Evolutionary conservation across 1,284 basidiomycete species (phyloP).

Genomic region (Naganishia cerealis): DNA sequence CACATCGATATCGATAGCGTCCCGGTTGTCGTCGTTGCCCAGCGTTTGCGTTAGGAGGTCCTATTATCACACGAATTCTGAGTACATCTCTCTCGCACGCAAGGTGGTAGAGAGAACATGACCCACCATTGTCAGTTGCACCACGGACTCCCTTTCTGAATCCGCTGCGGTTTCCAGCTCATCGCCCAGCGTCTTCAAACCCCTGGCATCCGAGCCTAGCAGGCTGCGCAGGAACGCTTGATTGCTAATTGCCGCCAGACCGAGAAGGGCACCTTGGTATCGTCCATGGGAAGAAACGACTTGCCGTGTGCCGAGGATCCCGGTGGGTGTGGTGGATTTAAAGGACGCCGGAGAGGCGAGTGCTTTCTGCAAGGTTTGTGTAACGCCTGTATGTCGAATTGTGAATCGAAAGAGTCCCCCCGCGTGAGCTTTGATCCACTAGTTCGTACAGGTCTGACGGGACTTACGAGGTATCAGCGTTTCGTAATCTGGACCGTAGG

Average conservation of each 20-base stretch:
- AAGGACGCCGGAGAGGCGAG: constrained; percentile 54
- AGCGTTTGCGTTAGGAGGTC: constrained; percentile 14
- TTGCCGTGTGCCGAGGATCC: constrained; percentile 28
- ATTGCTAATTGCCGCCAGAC: constrained; percentile 76
- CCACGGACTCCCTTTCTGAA: constrained; percentile 42
- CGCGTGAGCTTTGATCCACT: constrained; percentile 56
- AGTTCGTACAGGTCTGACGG: constrained; percentile 35
- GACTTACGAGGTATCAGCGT: constrained; percentile 54
- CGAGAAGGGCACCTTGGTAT: constrained; percentile 80
- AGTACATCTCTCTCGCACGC: not conserved
- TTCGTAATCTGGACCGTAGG: constrained; percentile 58
- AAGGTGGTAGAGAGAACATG: not conserved
- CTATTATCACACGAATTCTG: not conserved
- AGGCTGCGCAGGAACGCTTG: constrained; percentile 77
- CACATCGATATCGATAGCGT: constrained; percentile 33
- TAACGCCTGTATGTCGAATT: constrained; percentile 63
- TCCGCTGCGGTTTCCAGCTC: constrained; percentile 38
- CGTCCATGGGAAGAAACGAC: constrained; percentile 60
- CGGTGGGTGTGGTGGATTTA: constrained; percentile 28
- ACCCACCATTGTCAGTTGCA: constrained; percentile 42
- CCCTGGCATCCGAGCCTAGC: constrained; percentile 44
- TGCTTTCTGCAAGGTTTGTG: constrained; percentile 86
- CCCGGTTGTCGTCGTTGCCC: constrained; percentile 26
- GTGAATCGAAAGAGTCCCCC: constrained; percentile 57
- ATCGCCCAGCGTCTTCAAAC: constrained; percentile 42